Evolutionary conservation across 257 asterid genomes (phyloP), one percentile per base, ranked within the genome.

Genomic region (Fraxinus anomala): DNA sequence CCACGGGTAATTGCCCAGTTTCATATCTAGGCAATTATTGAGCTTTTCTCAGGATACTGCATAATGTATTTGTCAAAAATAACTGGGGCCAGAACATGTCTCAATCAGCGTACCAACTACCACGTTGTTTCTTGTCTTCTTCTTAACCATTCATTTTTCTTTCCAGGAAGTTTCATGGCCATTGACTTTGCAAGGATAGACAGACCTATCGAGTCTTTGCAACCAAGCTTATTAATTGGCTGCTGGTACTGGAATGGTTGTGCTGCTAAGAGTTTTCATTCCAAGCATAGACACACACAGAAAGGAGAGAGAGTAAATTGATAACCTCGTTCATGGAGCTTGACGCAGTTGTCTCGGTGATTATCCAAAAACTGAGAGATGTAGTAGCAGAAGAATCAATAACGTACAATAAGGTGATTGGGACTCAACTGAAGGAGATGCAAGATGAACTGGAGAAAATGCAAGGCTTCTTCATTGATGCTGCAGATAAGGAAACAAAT

Each of bases 331-430:
- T 9, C 19, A 79, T 84, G 88, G 88, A 79, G 23, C 66, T 79
- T 23, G 66, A 74, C 21, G 73, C 83, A 30, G 83, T 54, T 9
- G 79, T 73, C 33, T 79, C 77, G 8, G 78, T 79, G 74, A 84
- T 85, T 65, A 79, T 77, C 36, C 79, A 77, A 76, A 85, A 80
- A 71, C 82, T 85, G 39, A 73, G 63, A 2, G 81, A 79, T 51
- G 33, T 28, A 74, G 79, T 85, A 5, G 17, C 44, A 14, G 75
- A 71, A 7, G 72, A 77, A 75, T 51, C 80, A 31, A 75, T 28
- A 24, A 73, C 70, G 2, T 31, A 17, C 7, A 9, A 76, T 4
- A 40, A 59, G 73, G 51, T 74, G 73, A 59, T 79, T 2, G 78
- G 26, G 14, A 39, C 5, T 21, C 76, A 67, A 21, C 86, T 83